A percentile compares a stretch with the other conserved stretches of the same genome.
phyloP scores from a whole-genome alignment of 2,329 filamentous ascomycete genomes.

The Colletotrichum australisinense region DNA sequence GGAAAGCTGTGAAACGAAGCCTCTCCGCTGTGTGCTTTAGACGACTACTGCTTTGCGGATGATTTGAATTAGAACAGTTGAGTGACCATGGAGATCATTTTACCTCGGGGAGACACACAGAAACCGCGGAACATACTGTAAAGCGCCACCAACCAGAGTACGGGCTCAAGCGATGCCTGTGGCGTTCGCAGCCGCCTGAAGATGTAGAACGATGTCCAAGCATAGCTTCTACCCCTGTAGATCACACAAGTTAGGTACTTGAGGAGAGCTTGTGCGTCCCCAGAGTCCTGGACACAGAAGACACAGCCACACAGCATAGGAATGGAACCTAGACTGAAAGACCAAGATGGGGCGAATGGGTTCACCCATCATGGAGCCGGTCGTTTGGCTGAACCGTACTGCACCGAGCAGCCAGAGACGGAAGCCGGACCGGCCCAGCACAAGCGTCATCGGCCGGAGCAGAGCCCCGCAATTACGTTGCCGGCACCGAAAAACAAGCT shows the following conservation, averaged over 20 bases:
- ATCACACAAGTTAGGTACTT: background rate
- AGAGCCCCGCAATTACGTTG: slow-evolving; percentile 15
- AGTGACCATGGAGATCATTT: background rate
- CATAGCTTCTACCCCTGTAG: slow-evolving; percentile 15
- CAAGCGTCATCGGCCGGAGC: background rate
- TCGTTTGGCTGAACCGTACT: background rate
- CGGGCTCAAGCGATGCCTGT: background rate
- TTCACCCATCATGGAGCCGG: background rate
- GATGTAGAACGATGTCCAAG: background rate
- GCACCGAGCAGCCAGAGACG: slow-evolving; percentile 3
- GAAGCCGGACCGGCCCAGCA: slow-evolving; percentile 16
- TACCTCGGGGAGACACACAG: background rate
- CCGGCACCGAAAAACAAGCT: slow-evolving; percentile 34
- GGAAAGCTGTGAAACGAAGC: slow-evolving; percentile 16
- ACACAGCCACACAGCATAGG: background rate
- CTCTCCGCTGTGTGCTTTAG: background rate
- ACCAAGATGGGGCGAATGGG: background rate
- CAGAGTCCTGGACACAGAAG: background rate
- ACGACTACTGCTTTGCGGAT: background rate
- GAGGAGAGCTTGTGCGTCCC: background rate
- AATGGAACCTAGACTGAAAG: background rate
- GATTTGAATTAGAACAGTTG: slow-evolving; percentile 3
- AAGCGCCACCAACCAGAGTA: background rate
- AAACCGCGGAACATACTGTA: background rate
- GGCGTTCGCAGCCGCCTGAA: background rate